Evolutionary conservation across 176 grass and related monocot genomes (phyloP).

Genomic region (Bothriochloa decipiens): DNA sequence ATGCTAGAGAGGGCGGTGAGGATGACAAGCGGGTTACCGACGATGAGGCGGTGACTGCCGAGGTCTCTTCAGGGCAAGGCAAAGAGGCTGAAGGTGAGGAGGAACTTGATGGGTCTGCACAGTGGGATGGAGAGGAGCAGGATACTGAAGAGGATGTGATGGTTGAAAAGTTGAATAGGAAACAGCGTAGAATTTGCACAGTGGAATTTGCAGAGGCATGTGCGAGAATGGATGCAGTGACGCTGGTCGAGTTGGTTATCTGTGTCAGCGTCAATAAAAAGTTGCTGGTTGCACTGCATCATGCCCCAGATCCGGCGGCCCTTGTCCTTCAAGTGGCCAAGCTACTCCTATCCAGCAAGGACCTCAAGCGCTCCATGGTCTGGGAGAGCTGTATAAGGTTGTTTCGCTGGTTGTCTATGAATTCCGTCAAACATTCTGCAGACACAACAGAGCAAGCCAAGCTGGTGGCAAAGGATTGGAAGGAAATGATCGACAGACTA

Average conservation of each 20-base stretch:
- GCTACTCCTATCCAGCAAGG: not conserved
- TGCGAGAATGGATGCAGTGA: too few species aligned
- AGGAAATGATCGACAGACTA: slow-evolving; percentile 13
- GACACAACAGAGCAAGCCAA: slow-evolving; percentile 34
- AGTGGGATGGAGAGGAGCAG: not conserved
- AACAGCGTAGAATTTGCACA: not conserved
- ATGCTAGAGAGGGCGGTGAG: not conserved
- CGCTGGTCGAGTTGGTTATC: too few species aligned
- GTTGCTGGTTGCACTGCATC: too few species aligned
- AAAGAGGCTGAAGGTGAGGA: not conserved
- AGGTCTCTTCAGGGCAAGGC: not conserved
- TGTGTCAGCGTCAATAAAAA: too few species aligned
- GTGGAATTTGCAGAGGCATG: too few species aligned
- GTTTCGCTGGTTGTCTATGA: slow-evolving; percentile 28
- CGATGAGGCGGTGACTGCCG: not conserved
- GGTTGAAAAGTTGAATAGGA: not conserved
- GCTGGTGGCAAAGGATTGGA: slow-evolving; percentile 46
- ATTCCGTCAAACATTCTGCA: not conserved
- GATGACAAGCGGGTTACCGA: not conserved
- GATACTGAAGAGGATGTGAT: not conserved
- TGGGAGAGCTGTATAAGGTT: slow-evolving; percentile 37
- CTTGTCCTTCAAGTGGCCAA: too few species aligned
- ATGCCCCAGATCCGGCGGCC: too few species aligned
- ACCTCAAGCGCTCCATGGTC: not conserved
- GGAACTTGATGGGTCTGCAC: not conserved